Conservation (phyloP, 768 basidiomycete species). For the Mycena galericulata region DNA sequence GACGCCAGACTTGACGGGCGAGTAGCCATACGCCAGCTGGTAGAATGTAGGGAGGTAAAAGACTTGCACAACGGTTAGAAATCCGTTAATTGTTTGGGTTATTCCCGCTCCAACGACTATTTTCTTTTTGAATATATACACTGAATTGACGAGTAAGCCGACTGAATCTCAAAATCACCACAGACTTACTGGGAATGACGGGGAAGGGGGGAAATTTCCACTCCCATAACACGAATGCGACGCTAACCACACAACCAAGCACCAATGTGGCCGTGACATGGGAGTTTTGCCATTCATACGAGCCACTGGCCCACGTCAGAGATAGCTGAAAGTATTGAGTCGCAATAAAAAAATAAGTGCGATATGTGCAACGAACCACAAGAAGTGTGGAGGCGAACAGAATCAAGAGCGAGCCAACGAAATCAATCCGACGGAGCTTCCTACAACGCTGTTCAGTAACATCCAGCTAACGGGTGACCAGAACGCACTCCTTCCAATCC, state of each 20-base stretch:
- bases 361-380: slow-evolving; percentile 50
- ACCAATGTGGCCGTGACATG: slow-evolving; percentile 61
- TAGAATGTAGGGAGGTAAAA: slow-evolving; percentile 71
- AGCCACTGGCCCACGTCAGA: slow-evolving; percentile 59
- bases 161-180: not conserved
- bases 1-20: slow-evolving; percentile 65
- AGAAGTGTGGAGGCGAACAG: slow-evolving; percentile 61
- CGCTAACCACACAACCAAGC: slow-evolving; percentile 51
- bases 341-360: not conserved
- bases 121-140: slow-evolving; percentile 63
- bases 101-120: slow-evolving; percentile 65
- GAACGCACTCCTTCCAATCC: slow-evolving; percentile 49
- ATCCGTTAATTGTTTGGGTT: slow-evolving; percentile 63
- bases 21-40: slow-evolving; percentile 67
- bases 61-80: slow-evolving; percentile 60
- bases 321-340: slow-evolving; percentile 25
- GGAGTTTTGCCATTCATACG: slow-evolving; percentile 65
- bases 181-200: slow-evolving; percentile 59
- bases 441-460: slow-evolving; percentile 31
- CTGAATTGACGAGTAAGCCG: slow-evolving; percentile 38
- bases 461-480: no score
- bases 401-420: slow-evolving; percentile 58
- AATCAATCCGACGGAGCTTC: slow-evolving; percentile 66
- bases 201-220: slow-evolving; percentile 65
- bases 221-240: slow-evolving; percentile 66